Percentiles rank a stretch among this genome's conserved stretches.
Evolutionary conservation across 2,329 filamentous ascomycete species (phyloP).

Genomic region (Sclerotinia spermophila): DNA sequence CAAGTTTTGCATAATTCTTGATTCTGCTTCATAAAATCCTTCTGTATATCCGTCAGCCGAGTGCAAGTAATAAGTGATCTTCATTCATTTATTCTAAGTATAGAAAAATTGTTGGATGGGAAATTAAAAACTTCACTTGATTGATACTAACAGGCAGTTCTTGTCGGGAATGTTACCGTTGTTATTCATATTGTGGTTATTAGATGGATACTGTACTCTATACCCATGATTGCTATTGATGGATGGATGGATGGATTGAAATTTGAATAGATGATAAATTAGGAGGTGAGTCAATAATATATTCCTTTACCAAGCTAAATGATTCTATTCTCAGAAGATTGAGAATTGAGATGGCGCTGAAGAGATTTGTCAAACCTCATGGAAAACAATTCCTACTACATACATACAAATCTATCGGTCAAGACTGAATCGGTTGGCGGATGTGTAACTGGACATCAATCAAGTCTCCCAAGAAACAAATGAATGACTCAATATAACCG

Average conservation of each 20-base stretch:
- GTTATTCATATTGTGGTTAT: not conserved
- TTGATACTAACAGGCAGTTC: not conserved
- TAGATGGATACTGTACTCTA: not conserved
- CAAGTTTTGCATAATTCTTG: not conserved
- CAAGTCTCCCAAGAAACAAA: not conserved
- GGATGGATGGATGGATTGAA: not conserved
- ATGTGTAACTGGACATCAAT: not conserved
- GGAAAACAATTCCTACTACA: no score
- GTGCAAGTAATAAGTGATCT: not conserved
- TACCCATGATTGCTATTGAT: not conserved
- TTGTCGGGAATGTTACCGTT: not conserved
- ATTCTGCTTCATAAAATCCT: not conserved
- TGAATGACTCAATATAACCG: not conserved
- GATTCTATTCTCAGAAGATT: constrained; percentile 1
- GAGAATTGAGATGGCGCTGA: constrained; percentile 5
- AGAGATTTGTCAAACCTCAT: not conserved
- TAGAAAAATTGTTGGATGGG: not conserved
- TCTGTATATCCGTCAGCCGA: not conserved
- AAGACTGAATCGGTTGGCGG: not conserved
- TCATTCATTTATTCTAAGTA: not conserved
- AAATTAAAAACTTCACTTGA: not conserved
- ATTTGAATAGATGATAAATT: not conserved
- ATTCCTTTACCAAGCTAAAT: not conserved
- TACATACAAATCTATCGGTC: not conserved
- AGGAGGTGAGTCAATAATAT: not conserved